Evolutionary conservation across 1,139 yeast species (phyloP).

Genomic region (Taiozyma sp.): DNA sequence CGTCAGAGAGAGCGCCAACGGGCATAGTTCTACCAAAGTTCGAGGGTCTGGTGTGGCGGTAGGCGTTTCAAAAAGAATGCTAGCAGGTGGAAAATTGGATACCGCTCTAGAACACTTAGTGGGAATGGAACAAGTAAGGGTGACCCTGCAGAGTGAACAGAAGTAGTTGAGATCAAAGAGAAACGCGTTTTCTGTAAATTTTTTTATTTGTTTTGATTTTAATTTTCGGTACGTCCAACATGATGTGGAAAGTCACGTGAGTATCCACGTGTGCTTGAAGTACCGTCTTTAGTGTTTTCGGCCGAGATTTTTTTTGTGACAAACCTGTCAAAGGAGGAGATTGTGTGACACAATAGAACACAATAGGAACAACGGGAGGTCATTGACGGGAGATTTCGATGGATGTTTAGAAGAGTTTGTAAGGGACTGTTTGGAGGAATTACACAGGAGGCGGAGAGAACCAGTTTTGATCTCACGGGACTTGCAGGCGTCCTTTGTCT

Average conservation of each 20-base stretch:
- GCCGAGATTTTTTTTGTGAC: neutral
- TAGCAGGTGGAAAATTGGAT: neutral
- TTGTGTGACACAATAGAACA: too few relatives aligned
- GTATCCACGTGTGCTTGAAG: neutral
- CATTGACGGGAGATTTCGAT: too few relatives aligned
- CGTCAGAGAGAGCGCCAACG: conserved; percentile 4
- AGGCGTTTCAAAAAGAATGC: neutral
- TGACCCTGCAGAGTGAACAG: neutral
- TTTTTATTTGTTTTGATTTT: neutral
- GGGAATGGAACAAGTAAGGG: neutral
- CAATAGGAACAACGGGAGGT: too few relatives aligned
- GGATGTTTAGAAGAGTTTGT: too few relatives aligned
- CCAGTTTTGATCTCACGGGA: neutral
- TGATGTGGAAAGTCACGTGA: neutral
- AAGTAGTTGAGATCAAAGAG: neutral
- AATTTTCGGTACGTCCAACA: neutral
- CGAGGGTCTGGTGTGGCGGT: neutral
- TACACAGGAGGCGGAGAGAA: too few relatives aligned
- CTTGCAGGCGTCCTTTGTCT: neutral
- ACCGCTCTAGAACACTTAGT: neutral
- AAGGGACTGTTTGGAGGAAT: too few relatives aligned
- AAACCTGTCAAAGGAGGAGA: neutral
- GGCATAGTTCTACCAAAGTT: neutral
- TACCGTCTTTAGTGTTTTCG: neutral
- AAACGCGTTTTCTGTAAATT: neutral